These are phyloP conservation scores for Puccinia coronata DNA, from an alignment of 1,284 basidiomycete species.

Conservation along the genomic window DNA sequence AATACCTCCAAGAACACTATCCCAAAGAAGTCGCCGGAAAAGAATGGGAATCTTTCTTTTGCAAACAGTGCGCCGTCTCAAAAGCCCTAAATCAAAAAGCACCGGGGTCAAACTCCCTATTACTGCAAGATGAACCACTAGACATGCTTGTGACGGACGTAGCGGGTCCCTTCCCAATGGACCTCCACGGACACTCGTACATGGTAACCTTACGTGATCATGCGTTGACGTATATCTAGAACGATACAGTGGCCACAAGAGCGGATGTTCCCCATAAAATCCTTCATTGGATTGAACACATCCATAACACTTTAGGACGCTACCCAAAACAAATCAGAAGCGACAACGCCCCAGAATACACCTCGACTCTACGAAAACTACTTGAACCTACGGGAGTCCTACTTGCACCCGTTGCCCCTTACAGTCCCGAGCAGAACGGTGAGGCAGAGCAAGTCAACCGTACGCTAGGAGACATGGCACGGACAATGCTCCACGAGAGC, in stretches of 20 bases:
- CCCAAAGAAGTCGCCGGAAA: too few relatives aligned
- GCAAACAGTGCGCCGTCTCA: too few relatives aligned
- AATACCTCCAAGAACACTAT: not conserved
- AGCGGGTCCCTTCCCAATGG: too few relatives aligned
- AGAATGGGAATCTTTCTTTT: not conserved
- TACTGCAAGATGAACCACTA: not conserved
- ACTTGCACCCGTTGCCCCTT: too few relatives aligned
- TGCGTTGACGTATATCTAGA: conserved; percentile 3
- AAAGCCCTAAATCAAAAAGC: too few relatives aligned
- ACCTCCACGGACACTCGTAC: too few relatives aligned
- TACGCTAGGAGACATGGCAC: conserved; percentile 20
- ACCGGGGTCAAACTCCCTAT: too few relatives aligned
- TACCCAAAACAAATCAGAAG: not conserved
- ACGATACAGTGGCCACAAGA: too few relatives aligned
- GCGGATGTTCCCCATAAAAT: too few relatives aligned
- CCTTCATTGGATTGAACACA: not conserved
- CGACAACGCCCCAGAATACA: conserved; percentile 7
- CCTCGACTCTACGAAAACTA: not conserved
- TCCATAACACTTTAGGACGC: not conserved
- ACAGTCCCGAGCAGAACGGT: conserved; percentile 25
- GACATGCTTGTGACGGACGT: conserved; percentile 13
- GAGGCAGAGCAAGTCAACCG: conserved; percentile 22
- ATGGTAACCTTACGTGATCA: conserved; percentile 3
- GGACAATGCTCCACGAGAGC: conserved; percentile 15
- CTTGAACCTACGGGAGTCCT: too few relatives aligned